phyloP scores from a whole-genome alignment of 768 basidiomycete genomes.

The Russula dissimulans region DNA sequence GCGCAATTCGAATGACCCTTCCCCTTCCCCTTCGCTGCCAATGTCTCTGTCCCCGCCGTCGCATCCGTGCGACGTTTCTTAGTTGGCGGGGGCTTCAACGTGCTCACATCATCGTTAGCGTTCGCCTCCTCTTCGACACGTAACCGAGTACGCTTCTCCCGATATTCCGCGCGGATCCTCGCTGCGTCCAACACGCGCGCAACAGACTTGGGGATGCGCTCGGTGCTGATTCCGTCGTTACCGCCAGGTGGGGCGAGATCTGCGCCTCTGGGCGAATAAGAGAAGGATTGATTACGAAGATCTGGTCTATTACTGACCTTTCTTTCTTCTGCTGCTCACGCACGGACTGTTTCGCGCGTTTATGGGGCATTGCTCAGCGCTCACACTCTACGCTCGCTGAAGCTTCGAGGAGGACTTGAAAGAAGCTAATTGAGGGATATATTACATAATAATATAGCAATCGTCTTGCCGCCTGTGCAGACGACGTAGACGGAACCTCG shows the following conservation, averaged over 20 bases:
- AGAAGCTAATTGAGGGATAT: neutral
- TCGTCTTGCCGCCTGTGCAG: neutral
- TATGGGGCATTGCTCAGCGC: slow-evolving; percentile 26
- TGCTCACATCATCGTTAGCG: slow-evolving; percentile 18
- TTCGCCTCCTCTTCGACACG: slow-evolving; percentile 33
- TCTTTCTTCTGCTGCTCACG: slow-evolving; percentile 24
- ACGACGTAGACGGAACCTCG: neutral
- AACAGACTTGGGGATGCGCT: slow-evolving; percentile 62
- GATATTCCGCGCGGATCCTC: slow-evolving; percentile 47
- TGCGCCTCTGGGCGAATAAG: slow-evolving; percentile 18
- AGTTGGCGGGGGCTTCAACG: neutral
- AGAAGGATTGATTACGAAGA: neutral
- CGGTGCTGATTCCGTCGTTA: slow-evolving; percentile 28
- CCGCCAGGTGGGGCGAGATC: slow-evolving; percentile 20
- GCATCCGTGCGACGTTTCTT: slow-evolving; percentile 25
- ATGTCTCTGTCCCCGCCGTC: slow-evolving; percentile 17
- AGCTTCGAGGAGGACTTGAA: neutral
- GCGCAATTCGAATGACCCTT: slow-evolving; percentile 14
- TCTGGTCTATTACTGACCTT: slow-evolving; percentile 21
- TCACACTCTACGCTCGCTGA: neutral
- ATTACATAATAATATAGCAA: slow-evolving; percentile 8
- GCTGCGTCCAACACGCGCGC: slow-evolving; percentile 56
- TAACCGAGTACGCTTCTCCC: slow-evolving; percentile 19
- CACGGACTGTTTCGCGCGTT: slow-evolving; percentile 28
- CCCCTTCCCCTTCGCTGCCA: neutral